Evolutionary conservation across 208 protist genomes (phyloP).

Genomic region (Crithidia sp.): DNA sequence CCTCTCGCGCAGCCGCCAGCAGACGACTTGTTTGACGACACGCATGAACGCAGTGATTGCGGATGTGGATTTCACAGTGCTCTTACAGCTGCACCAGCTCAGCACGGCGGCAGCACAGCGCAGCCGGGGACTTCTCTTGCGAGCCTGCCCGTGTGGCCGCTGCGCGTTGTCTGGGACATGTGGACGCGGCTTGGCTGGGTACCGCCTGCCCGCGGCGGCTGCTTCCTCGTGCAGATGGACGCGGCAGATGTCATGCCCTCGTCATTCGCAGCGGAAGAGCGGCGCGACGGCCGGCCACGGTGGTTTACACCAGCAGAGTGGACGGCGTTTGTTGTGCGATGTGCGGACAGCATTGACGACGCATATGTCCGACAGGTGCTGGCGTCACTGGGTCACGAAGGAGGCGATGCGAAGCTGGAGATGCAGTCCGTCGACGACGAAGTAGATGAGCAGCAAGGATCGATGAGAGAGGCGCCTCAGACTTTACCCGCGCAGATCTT

Average conservation of each 20-base stretch:
- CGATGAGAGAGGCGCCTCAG: too few species aligned
- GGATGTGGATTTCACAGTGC: too few species aligned
- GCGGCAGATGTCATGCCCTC: background rate
- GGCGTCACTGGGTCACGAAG: background rate
- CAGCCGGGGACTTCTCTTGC: too few species aligned
- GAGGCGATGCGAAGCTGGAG: background rate
- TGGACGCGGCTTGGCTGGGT: conserved; percentile 32
- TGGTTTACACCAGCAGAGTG: conserved; percentile 1
- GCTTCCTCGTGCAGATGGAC: conserved; percentile 8
- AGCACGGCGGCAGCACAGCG: too few species aligned
- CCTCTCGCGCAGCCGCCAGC: background rate
- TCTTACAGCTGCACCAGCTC: too few species aligned
- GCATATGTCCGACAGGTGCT: background rate
- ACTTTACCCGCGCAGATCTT: too few species aligned
- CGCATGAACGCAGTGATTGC: background rate
- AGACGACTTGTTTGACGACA: conserved; percentile 8
- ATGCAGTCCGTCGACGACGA: background rate
- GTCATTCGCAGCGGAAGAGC: background rate
- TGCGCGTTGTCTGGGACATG: conserved; percentile 20
- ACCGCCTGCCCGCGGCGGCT: background rate
- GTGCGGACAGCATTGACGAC: background rate
- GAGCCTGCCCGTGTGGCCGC: conserved; percentile 8
- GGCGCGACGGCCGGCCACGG: background rate
- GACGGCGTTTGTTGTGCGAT: background rate
- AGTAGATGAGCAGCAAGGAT: too few species aligned